Evolutionary conservation across 768 basidiomycete genomes (phyloP).

Genomic region (Panaeolus cyanescens): DNA sequence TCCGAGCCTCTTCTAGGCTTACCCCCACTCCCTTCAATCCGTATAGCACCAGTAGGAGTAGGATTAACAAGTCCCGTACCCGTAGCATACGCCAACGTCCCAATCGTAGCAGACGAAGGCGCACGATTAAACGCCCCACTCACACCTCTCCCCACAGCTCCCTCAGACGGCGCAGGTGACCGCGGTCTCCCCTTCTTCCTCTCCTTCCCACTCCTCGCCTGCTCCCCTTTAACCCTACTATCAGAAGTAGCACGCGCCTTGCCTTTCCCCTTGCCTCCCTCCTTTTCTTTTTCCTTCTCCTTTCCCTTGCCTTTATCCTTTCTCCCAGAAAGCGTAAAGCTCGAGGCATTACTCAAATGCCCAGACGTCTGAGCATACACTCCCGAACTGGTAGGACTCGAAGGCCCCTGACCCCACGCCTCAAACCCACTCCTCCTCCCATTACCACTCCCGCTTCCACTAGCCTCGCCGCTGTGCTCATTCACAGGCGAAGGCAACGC

Average conservation of each 20-base stretch:
- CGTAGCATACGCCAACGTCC: not conserved
- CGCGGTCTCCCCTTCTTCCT: not conserved
- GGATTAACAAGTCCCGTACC: not conserved
- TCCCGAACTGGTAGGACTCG: not conserved
- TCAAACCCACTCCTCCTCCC: not conserved
- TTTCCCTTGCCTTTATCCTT: conserved; percentile 29
- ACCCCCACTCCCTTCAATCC: not conserved
- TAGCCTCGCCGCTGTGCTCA: too few relatives aligned
- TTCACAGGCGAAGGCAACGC: too few relatives aligned
- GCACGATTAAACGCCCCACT: not conserved
- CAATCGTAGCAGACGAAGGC: not conserved
- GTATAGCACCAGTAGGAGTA: not conserved
- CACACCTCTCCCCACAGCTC: not conserved
- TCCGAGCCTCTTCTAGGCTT: not conserved
- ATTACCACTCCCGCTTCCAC: too few relatives aligned
- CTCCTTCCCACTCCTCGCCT: not conserved
- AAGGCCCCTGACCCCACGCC: not conserved
- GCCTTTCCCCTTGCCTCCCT: not conserved
- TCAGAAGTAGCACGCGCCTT: not conserved
- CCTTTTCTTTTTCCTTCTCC: conserved; percentile 14
- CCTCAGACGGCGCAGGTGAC: not conserved
- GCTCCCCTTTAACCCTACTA: not conserved
- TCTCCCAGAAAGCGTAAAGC: not conserved
- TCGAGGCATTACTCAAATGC: not conserved
- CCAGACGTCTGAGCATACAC: not conserved